These are phyloP conservation scores for Trichoderma sp. DNA, from an alignment of 2,329 filamentous ascomycete genomes.

Conservation along the genomic window DNA sequence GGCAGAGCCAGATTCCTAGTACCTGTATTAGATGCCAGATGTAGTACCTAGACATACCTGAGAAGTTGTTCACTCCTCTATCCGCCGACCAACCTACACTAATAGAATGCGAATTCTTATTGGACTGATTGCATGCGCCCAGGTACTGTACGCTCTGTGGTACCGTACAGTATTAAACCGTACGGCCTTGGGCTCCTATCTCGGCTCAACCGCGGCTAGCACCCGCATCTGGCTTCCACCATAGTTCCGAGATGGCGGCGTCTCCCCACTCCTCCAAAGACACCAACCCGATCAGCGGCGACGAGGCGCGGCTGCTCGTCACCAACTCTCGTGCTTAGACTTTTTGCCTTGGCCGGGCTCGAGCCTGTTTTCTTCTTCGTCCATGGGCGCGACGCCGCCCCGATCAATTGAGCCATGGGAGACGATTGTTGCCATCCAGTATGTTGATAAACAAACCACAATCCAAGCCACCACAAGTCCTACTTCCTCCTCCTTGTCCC, in stretches of 20 bases:
- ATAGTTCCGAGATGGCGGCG: slow-evolving; percentile 10
- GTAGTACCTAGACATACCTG: background rate
- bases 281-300: slow-evolving; percentile 11
- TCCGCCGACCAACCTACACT: background rate
- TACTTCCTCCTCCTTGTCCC: background rate
- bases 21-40: background rate
- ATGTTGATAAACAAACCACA: slow-evolving; percentile 33
- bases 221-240: background rate
- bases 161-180: background rate
- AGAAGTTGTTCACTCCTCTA: background rate
- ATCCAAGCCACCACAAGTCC: background rate
- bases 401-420: slow-evolving; percentile 51
- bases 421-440: slow-evolving; percentile 47
- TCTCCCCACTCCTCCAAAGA: slow-evolving; percentile 6
- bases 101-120: background rate
- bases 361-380: slow-evolving; percentile 27
- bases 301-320: background rate
- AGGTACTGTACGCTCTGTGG: background rate
- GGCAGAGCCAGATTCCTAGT: background rate
- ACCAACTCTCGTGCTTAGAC: slow-evolving; percentile 26
- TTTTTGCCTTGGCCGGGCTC: slow-evolving; percentile 25
- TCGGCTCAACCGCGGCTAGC: background rate
- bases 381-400: slow-evolving; percentile 47
- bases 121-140: background rate
- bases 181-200: background rate